Evolutionary conservation across 2,329 filamentous ascomycete species (phyloP).

Genomic region (Plectosphaerella cucumerina): DNA sequence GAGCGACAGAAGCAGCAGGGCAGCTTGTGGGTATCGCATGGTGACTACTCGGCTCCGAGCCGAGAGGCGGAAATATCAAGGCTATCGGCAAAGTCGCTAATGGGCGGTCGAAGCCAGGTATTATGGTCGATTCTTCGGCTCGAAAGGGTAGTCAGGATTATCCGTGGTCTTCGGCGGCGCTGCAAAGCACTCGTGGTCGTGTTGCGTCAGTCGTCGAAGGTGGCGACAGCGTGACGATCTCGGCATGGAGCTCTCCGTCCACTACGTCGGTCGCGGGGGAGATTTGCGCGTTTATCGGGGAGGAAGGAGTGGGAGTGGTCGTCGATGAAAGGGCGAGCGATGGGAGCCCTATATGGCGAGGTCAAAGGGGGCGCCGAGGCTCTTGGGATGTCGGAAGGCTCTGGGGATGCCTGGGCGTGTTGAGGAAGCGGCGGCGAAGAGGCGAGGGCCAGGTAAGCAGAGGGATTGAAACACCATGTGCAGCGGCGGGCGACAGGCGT

Average conservation of each 20-base stretch:
- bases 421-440: neutral
- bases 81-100: neutral
- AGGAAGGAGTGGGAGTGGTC: neutral
- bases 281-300: neutral
- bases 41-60: neutral
- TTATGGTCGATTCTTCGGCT: too few relatives aligned
- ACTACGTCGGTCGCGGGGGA: neutral
- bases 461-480: constrained; percentile 3
- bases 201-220: neutral
- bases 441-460: neutral
- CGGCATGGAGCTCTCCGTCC: neutral
- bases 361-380: neutral
- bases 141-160: too few relatives aligned
- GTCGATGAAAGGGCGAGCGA: neutral
- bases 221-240: neutral
- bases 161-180: too few relatives aligned
- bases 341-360: neutral
- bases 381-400: neutral
- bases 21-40: constrained; percentile 10
- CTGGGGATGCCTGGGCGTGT: neutral
- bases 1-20: constrained; percentile 21
- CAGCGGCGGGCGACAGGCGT: neutral
- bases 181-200: neutral
- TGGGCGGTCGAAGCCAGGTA: neutral
- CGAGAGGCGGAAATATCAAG: neutral